Base-by-base conservation (phyloP, 768 basidiomycete species). In the Lactarius hengduanensis region DNA sequence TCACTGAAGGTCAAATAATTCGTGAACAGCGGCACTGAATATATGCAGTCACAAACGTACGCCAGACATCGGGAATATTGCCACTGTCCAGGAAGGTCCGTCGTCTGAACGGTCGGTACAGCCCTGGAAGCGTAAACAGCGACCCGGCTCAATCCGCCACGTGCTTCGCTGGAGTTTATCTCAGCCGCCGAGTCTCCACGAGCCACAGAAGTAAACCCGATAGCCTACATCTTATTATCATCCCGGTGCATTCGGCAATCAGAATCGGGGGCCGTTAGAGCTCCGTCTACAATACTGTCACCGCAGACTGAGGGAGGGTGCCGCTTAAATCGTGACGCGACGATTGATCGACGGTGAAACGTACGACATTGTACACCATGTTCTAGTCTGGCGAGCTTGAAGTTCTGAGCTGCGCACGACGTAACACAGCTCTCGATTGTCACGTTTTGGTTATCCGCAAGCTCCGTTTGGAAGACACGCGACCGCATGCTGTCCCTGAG, bases 161-260 rank as follows among this genome's bases (percentile, higher is more conserved):
- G 92, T 53, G 85, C 84, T 73, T 88, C 80, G 11, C 86, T 88
- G 64, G 54, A 34, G 65, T 38, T 50, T 2, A 30, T 28, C 65
- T 61, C 64, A 59, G 34, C 40, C 11, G 7, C 54, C 0, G n/a
- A 26, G 41, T 36, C 30, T 43, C 54, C 47, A 40, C 18, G 22
- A 22, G n/a, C n/a, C 10, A 22, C n/a, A 22, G 11, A 43, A 36
- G 3, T 11, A 30, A 32, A 18, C 8, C 13, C 16, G 26, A 20
- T 10, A 0, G 74, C 87, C 70, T 69, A 89, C 90, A 83, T 79
- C 10, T 84, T 43, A 64, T 86, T 86, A 22, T 91, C 92, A 22
- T 81, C 81, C 67, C 93, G 94, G 0, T 79, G 80, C 88, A 88
- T 90, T 73, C 82, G 84, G 72, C 94, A 96, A 41, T 81, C 80